Conservation (phyloP, 495 filamentous ascomycete species). For the Penicillium arizonense region DNA sequence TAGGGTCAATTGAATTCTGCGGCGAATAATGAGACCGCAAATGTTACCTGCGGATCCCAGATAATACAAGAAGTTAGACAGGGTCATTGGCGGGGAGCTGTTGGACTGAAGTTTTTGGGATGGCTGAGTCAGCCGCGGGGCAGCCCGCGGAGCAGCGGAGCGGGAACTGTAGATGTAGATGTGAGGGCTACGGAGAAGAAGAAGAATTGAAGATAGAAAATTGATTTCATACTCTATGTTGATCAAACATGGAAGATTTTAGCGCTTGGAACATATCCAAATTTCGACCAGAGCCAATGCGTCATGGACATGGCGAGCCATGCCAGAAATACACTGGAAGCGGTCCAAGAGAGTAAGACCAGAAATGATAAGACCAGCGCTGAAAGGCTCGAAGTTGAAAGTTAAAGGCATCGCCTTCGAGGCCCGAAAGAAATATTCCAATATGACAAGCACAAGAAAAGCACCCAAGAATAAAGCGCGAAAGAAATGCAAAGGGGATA, state of each 20-base stretch:
- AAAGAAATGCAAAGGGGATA: slow-evolving; percentile 33
- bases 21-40: not conserved
- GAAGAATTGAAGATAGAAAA: not conserved
- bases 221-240: not conserved
- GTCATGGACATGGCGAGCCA: too few species aligned
- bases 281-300: too few species aligned
- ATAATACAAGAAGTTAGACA: not conserved
- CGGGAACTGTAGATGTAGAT: not conserved
- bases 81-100: not conserved
- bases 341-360: too few species aligned
- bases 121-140: slow-evolving; percentile 2
- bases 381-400: not conserved
- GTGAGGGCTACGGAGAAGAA: not conserved
- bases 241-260: not conserved
- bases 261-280: too few species aligned
- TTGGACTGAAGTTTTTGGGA: not conserved
- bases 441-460: slow-evolving; percentile 10
- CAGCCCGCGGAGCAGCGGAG: not conserved
- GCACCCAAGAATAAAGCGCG: slow-evolving; percentile 4
- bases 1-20: not conserved
- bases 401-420: not conserved
- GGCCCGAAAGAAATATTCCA: slow-evolving; percentile 7
- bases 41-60: not conserved
- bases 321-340: too few species aligned
- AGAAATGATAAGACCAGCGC: too few species aligned